Conservation (phyloP, 164 flowering plant genomes). For the Echeveria elegans region DNA sequence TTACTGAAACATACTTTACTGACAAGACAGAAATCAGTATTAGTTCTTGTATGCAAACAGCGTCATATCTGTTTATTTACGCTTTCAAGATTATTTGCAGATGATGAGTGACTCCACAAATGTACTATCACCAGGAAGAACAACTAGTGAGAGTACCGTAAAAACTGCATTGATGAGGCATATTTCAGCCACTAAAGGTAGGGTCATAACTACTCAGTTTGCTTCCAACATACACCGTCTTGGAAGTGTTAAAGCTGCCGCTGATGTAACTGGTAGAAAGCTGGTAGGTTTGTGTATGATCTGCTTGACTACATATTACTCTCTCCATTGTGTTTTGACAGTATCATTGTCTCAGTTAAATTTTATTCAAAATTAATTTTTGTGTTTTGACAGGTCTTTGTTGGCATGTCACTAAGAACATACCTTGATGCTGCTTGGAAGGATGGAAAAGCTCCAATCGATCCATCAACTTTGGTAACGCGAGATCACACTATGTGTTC, state of each 20-base stretch:
- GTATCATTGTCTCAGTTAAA: not conserved
- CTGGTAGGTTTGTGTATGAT: slow-evolving; percentile 42
- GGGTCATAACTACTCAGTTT: slow-evolving; percentile 94
- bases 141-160: slow-evolving; percentile 79
- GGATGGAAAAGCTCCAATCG: slow-evolving; percentile 96
- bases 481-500: not conserved
- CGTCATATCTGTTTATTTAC: not conserved
- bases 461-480: slow-evolving; percentile 90
- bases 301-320: not conserved
- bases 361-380: not conserved
- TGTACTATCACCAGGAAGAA: slow-evolving; percentile 92
- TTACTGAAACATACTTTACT: not conserved
- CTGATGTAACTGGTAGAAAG: slow-evolving; percentile 91
- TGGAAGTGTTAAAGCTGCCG: slow-evolving; percentile 97
- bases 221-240: slow-evolving; percentile 97
- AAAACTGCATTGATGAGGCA: slow-evolving; percentile 66
- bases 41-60: not conserved
- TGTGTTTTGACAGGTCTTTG: slow-evolving; percentile 64
- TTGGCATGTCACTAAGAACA: slow-evolving; percentile 95
- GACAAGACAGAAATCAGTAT: not conserved
- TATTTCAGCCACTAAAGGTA: slow-evolving; percentile 80
- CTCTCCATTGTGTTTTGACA: not conserved
- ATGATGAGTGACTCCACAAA: slow-evolving; percentile 99
- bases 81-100: slow-evolving; percentile 29
- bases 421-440: slow-evolving; percentile 97